Base-by-base conservation (phyloP, 2,329 filamentous ascomycete species). In the Colletotrichum sojae region DNA sequence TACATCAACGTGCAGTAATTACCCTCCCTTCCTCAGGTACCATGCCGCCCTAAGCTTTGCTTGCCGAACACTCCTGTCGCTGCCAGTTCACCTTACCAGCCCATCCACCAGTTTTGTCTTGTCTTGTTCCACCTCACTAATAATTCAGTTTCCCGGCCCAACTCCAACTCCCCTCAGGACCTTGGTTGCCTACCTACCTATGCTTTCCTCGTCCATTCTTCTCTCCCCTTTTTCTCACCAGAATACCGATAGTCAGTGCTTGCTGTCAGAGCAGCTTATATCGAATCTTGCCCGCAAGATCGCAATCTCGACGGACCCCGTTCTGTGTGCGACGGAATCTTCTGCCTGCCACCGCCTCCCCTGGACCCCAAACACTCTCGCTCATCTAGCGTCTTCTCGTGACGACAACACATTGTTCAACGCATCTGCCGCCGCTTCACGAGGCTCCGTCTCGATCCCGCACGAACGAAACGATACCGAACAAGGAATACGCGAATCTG, bases 31-130 rank as follows among this genome's bases (percentile, higher is more conserved):
- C 31, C 31, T 36, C 31, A 36, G 31, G 31, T 36, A 36, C 31
- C 31, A 36, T 36, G 31, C 31, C 56, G 64, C 65, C 53, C 56
- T 12, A 25, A 43, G 27, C 27, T 53, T 22, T 15, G 27, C 39
- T 51, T 43, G 45, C n/a, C 58, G 56, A 59, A 36, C 60, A 57
- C 57, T 63, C 63, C 49, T 43, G 31, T 63, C 52, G 58, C 63
- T 63, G 63, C 58, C 63, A 53, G 22, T 67, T 67, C 52, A 58
- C 60, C 54, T 68, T 60, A 65, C 60, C 65, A 63, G 40, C 18
- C 45, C 45, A 10, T 48, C 45, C 10, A 36, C 31, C 52, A 46
- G 39, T 51, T 36, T 60, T 49, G 39, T 48, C 59, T 52, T 39
- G 18, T 48, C 22, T n/a, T 12, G 22, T 48, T 52, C 59, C 52